A percentile compares a stretch with the other conserved stretches of the same genome.
These are phyloP conservation scores for Venustampulla echinocandica DNA, from an alignment of 495 filamentous ascomycete genomes.

Conservation along the genomic window DNA sequence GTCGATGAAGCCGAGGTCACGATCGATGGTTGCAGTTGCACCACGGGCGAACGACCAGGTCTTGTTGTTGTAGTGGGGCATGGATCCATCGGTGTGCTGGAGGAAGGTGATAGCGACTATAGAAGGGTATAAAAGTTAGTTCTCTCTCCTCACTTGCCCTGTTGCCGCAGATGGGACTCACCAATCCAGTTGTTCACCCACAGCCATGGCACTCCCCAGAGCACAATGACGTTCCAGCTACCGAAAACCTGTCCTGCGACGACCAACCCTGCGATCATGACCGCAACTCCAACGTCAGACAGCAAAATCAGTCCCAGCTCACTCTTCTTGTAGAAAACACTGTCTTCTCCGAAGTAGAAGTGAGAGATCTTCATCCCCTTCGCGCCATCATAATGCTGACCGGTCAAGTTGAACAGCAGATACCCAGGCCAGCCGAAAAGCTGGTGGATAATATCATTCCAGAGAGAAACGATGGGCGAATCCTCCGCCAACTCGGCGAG, in stretches of 20 bases:
- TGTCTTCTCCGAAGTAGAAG: conserved; percentile 39
- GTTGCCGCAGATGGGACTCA: conserved; percentile 24
- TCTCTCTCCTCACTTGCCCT: neutral
- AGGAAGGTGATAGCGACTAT: conserved; percentile 58
- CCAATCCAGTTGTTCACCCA: conserved; percentile 57
- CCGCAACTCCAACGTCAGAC: conserved; percentile 48
- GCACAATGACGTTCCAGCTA: conserved; percentile 39
- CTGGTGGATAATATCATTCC: conserved; percentile 43
- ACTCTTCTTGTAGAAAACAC: conserved; percentile 48
- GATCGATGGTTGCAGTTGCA: conserved; percentile 59
- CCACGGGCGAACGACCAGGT: conserved; percentile 61
- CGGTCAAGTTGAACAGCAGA: conserved; percentile 46
- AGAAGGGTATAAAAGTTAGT: conserved; percentile 5
- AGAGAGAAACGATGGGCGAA: conserved; percentile 42
- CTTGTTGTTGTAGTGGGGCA: conserved; percentile 54
- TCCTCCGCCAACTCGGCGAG: conserved; percentile 46
- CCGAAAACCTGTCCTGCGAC: conserved; percentile 38
- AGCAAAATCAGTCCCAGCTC: conserved; percentile 48
- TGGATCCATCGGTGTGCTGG: conserved; percentile 58
- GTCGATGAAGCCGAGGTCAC: conserved; percentile 61
- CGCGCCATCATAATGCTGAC: conserved; percentile 34
- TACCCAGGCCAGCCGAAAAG: conserved; percentile 50
- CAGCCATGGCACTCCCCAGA: conserved; percentile 48
- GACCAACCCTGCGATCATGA: conserved; percentile 36
- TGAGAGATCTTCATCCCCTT: conserved; percentile 44